Percentiles rank a stretch among this genome's conserved stretches.
These are phyloP conservation scores for Ganoderma resinaceum DNA, from an alignment of 1,284 basidiomycete genomes.

Conservation along the genomic window DNA sequence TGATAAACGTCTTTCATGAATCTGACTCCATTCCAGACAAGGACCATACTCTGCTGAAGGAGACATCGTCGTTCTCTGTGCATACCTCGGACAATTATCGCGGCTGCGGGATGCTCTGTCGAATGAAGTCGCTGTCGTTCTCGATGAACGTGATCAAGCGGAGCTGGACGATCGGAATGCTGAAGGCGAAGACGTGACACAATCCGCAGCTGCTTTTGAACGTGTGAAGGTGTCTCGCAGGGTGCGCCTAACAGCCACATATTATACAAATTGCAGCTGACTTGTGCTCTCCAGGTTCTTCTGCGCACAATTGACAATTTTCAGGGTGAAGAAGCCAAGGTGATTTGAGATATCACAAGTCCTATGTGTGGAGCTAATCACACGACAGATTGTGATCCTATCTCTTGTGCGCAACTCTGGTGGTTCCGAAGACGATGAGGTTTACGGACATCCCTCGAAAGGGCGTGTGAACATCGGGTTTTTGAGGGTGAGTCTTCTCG, in stretches of 20 bases:
- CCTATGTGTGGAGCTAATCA: neutral
- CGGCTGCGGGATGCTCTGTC: slow-evolving; percentile 54
- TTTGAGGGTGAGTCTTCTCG: slow-evolving; percentile 54
- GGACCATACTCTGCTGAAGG: slow-evolving; percentile 46
- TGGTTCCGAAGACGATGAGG: slow-evolving; percentile 36
- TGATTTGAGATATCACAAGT: slow-evolving; percentile 3
- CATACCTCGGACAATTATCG: slow-evolving; percentile 76
- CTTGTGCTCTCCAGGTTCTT: slow-evolving; percentile 51
- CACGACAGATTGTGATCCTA: slow-evolving; percentile 62
- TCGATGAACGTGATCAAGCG: slow-evolving; percentile 74
- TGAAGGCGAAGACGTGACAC: slow-evolving; percentile 42
- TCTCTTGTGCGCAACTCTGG: slow-evolving; percentile 77
- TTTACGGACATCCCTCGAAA: slow-evolving; percentile 43
- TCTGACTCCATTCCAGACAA: slow-evolving; percentile 36
- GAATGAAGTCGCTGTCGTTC: slow-evolving; percentile 60
- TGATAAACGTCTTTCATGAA: neutral
- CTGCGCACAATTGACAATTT: slow-evolving; percentile 81
- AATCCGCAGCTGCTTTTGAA: slow-evolving; percentile 32
- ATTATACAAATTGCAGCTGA: neutral
- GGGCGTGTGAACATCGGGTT: slow-evolving; percentile 66
- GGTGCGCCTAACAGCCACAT: slow-evolving; percentile 38
- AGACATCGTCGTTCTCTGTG: slow-evolving; percentile 78
- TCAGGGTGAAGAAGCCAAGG: slow-evolving; percentile 72
- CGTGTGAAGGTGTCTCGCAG: slow-evolving; percentile 47
- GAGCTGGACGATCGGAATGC: slow-evolving; percentile 55